Percentiles rank a stretch among this genome's conserved stretches.
Conservation (phyloP, 306 rosid species). For the Carpinus viminea region DNA sequence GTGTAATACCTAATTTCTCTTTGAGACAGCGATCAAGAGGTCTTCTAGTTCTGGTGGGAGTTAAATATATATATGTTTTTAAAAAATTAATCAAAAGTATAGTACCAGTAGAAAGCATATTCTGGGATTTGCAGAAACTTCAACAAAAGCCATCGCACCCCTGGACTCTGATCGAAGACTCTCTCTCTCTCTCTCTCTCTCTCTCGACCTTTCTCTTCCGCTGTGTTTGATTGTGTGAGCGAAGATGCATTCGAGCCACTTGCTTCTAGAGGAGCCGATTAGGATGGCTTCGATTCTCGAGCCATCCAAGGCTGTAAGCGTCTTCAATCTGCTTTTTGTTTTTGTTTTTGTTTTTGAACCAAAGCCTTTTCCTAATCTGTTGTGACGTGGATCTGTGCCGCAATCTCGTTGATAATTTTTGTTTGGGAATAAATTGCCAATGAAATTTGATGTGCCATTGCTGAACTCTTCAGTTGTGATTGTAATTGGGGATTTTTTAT, state of each 20-base stretch:
- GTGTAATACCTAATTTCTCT: background rate
- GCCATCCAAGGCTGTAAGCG: conserved; percentile 81
- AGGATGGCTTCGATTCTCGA: conserved; percentile 94
- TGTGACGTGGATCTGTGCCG: conserved; percentile 5
- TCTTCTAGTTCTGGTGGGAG: background rate
- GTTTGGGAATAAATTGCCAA: no score
- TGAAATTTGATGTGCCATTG: no score
- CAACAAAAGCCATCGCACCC: background rate
- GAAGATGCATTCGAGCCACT: conserved; percentile 88
- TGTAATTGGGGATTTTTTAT: background rate
- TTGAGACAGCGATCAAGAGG: no score
- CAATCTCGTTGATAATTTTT: no score
- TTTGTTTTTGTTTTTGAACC: background rate
- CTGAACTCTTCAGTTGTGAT: background rate
- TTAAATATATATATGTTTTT: no score
- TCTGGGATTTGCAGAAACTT: background rate
- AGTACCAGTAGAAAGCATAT: background rate
- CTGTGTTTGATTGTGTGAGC: conserved; percentile 9
- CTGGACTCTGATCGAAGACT: background rate
- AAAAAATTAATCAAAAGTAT: no score
- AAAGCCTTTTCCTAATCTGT: background rate
- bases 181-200: background rate
- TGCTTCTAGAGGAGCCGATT: conserved; percentile 94
- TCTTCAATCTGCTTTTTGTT: background rate
- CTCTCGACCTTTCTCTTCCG: conserved; percentile 3